A percentile compares a stretch with the other conserved stretches of the same genome.
Conservation (phyloP, 2,329 filamentous ascomycete genomes). For the Fusarium euwallaceae region DNA sequence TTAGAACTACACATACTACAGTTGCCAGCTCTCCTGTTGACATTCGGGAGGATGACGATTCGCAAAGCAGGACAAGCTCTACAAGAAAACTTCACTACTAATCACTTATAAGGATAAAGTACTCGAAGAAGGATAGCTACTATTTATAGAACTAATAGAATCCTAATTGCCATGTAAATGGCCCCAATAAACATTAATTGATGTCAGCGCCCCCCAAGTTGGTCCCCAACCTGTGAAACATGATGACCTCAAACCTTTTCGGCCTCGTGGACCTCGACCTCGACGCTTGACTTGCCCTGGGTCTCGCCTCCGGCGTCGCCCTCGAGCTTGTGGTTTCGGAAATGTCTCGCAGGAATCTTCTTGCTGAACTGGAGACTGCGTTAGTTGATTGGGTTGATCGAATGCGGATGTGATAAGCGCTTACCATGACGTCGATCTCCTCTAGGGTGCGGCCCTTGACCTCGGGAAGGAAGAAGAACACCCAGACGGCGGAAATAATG, state of each 20-base stretch:
- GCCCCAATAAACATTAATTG: conserved; percentile 1
- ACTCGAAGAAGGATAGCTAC: background rate
- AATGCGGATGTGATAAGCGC: background rate
- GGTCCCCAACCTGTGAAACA: background rate
- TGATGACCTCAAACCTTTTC: conserved; percentile 21
- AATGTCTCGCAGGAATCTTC: conserved; percentile 32
- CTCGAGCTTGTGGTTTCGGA: conserved; percentile 20
- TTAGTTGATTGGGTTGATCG: background rate
- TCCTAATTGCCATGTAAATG: background rate
- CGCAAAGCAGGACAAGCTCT: conserved; percentile 32
- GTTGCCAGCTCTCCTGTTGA: conserved; percentile 19
- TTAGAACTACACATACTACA: conserved; percentile 39
- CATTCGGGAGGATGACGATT: conserved; percentile 2
- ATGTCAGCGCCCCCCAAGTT: background rate
- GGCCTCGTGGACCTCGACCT: conserved; percentile 23
- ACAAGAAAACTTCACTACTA: conserved; percentile 28
- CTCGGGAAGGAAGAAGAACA: conserved; percentile 39
- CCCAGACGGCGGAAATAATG: conserved; percentile 35
- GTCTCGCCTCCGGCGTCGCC: background rate
- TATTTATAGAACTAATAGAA: background rate
- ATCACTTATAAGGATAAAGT: background rate
- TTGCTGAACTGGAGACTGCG: conserved; percentile 22
- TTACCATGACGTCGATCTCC: conserved; percentile 40
- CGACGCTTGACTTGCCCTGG: conserved; percentile 23
- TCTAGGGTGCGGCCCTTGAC: conserved; percentile 40